These are phyloP conservation scores for Aspergillus sp. DNA, from an alignment of 2,329 filamentous ascomycete species.

Conservation along the genomic window DNA sequence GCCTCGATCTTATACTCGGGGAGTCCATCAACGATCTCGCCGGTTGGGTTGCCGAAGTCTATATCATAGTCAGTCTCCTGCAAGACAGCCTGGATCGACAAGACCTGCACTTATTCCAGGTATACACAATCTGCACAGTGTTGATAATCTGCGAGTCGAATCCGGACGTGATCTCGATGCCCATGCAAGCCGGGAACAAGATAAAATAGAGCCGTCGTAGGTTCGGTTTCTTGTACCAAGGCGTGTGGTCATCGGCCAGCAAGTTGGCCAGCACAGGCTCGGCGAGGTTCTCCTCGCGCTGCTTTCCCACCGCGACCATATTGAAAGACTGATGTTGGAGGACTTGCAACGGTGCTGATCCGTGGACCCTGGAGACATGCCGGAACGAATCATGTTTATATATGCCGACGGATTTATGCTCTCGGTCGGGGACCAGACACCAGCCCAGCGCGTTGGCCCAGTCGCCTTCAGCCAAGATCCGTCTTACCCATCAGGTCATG, in stretches of 20 bases:
- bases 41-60: slow-evolving; percentile 24
- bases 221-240: slow-evolving; percentile 61
- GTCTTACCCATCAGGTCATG: background rate
- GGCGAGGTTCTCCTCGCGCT: slow-evolving; percentile 23
- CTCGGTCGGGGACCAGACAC: background rate
- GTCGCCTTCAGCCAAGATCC: background rate
- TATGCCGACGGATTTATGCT: background rate
- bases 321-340: background rate
- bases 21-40: slow-evolving; percentile 15
- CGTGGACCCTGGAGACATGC: background rate
- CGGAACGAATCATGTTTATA: background rate
- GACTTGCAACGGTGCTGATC: background rate
- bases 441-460: background rate
- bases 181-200: slow-evolving; percentile 61
- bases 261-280: slow-evolving; percentile 22
- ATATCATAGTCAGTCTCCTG: slow-evolving; percentile 6
- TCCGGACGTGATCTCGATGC: slow-evolving; percentile 62
- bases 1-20: slow-evolving; percentile 19
- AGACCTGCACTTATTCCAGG: slow-evolving; percentile 37
- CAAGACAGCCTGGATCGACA: background rate
- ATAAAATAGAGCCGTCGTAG: slow-evolving; percentile 56
- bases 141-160: slow-evolving; percentile 56
- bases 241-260: slow-evolving; percentile 35
- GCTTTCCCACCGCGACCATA: slow-evolving; percentile 22
- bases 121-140: slow-evolving; percentile 40